Conservation (phyloP, 768 basidiomycete genomes). For the Tubosaeta sp. region DNA sequence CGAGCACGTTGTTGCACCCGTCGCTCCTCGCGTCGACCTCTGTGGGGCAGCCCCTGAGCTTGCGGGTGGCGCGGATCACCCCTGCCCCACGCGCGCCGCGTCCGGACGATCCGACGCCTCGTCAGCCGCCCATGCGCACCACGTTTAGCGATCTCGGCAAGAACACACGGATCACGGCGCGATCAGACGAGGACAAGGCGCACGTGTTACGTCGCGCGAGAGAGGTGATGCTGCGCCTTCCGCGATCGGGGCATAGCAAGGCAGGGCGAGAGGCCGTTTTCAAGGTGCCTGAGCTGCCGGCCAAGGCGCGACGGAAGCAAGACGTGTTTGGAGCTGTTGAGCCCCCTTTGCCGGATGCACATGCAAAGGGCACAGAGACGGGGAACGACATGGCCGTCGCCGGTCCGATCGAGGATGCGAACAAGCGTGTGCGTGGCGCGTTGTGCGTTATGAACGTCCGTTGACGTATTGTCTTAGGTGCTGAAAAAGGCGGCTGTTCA, state of each 20-base stretch:
- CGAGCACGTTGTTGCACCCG: constrained; percentile 13
- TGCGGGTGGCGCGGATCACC: constrained; percentile 57
- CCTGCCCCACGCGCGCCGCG: constrained; percentile 45
- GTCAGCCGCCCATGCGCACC: constrained; percentile 47
- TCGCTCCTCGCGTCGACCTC: constrained; percentile 18
- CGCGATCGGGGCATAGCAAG: constrained; percentile 23
- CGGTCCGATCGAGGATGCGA: constrained; percentile 47
- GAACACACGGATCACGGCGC: constrained; percentile 21
- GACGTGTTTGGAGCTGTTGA: constrained; percentile 29
- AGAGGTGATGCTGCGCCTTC: constrained; percentile 37
- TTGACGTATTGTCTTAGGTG: constrained; percentile 20
- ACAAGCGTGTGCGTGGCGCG: constrained; percentile 51
- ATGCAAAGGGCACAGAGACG: constrained; percentile 36
- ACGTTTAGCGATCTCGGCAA: constrained; percentile 15
- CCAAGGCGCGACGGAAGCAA: constrained; percentile 18
- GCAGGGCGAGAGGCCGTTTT: constrained; percentile 19
- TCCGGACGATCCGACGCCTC: constrained; percentile 78
- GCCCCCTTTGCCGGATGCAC: constrained; percentile 1
- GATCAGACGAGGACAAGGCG: constrained; percentile 8
- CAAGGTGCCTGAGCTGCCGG: constrained; percentile 49
- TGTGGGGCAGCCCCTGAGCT: constrained; percentile 21
- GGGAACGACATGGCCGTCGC: constrained; percentile 23
- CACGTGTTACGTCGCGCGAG: constrained; percentile 31
- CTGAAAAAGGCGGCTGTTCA: constrained; percentile 38
- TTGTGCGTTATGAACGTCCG: not conserved